These are phyloP conservation scores for Rhizoclosmatium sp. DNA, from an alignment of 192 early-diverging fungal genomes.

Conservation along the genomic window DNA sequence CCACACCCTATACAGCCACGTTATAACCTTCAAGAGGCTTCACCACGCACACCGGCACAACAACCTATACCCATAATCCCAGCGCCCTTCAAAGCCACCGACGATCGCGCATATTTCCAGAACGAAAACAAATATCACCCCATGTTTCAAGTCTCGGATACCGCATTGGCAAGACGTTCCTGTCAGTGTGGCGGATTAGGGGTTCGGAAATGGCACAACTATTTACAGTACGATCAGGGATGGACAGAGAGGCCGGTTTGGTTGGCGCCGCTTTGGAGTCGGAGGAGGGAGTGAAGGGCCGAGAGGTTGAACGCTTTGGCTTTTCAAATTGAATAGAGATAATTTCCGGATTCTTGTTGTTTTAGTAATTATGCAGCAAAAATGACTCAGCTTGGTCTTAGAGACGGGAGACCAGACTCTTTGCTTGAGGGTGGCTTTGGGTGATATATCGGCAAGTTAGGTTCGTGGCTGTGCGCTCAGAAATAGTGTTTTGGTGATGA, in stretches of 20 bases:
- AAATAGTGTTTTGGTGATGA: too few species aligned
- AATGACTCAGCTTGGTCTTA: too few species aligned
- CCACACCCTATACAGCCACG: neutral
- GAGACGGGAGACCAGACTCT: too few species aligned
- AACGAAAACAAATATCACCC: neutral
- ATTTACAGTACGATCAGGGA: neutral
- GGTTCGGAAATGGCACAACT: neutral
- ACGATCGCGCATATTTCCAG: neutral
- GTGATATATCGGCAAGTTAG: neutral
- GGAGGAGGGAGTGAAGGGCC: too few species aligned
- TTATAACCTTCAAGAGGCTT: neutral
- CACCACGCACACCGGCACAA: neutral
- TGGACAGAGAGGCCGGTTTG: neutral
- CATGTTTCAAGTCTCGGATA: neutral
- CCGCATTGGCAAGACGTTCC: neutral
- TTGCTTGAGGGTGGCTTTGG: too few species aligned
- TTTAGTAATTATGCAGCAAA: too few species aligned
- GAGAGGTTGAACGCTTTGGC: too few species aligned
- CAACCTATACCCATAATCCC: neutral
- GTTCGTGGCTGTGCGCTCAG: too few species aligned
- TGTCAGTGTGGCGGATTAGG: neutral
- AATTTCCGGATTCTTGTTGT: too few species aligned
- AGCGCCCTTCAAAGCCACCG: neutral
- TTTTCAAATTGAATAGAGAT: too few species aligned
- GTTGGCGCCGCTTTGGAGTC: neutral